phyloP scores from a whole-genome alignment of 108 stramenopile species.

The Nannochloropsis salina region DNA sequence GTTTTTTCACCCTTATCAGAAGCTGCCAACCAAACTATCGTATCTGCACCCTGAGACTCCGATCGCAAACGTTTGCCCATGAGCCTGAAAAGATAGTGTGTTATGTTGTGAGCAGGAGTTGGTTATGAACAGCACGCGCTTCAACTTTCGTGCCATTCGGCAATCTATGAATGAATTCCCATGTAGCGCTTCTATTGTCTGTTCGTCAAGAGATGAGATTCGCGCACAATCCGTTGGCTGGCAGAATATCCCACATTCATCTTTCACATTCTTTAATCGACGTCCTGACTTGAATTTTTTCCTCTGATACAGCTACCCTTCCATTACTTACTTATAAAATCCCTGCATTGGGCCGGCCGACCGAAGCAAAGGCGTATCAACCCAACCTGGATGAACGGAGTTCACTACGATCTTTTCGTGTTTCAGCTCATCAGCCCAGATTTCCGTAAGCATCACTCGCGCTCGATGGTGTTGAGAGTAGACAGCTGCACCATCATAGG shows the following conservation, averaged over 20 bases:
- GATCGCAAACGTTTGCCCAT: background rate
- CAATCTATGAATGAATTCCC: too few species aligned
- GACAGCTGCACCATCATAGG: background rate
- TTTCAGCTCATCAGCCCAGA: background rate
- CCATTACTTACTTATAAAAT: background rate
- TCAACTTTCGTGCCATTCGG: too few species aligned
- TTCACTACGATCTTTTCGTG: background rate
- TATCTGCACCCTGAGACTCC: constrained; percentile 15
- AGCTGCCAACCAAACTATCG: background rate
- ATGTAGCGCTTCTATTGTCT: too few species aligned
- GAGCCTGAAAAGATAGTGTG: background rate
- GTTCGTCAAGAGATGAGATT: too few species aligned
- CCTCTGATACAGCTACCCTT: background rate
- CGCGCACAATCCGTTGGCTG: too few species aligned
- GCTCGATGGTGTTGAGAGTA: background rate
- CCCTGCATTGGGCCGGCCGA: background rate
- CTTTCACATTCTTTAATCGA: too few species aligned
- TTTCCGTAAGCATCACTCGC: background rate
- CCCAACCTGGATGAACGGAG: background rate
- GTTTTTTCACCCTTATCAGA: background rate
- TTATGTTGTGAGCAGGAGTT: too few species aligned
- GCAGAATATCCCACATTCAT: too few species aligned
- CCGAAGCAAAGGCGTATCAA: constrained; percentile 2
- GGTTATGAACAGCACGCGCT: too few species aligned
- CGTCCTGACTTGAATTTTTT: too few species aligned